A percentile compares a stretch with the other conserved stretches of the same genome.
phyloP scores from a whole-genome alignment of 2,329 filamentous ascomycete genomes.

The Colletotrichum kahawae region DNA sequence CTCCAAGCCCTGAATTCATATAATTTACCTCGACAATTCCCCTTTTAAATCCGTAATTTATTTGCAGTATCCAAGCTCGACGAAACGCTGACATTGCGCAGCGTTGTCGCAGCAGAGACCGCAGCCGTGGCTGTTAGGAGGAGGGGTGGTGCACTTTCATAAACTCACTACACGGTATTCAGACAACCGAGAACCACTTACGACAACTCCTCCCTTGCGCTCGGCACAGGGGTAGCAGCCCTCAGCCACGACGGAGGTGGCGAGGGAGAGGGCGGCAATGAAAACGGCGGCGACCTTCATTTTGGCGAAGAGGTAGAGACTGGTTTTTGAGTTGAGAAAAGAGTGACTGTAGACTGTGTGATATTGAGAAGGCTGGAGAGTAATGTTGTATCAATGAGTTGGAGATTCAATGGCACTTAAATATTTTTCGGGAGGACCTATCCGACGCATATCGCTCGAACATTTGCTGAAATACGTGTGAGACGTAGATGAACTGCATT shows the following conservation, averaged over 20 bases:
- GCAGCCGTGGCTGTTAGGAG: neutral
- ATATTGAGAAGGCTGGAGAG: neutral
- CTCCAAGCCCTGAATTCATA: neutral
- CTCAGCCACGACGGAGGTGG: neutral
- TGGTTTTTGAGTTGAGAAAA: neutral
- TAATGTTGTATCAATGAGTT: neutral
- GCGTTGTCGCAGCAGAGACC: neutral
- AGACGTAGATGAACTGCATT: neutral
- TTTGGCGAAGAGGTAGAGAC: neutral
- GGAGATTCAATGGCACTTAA: neutral
- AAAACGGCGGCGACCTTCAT: neutral
- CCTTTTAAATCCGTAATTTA: neutral
- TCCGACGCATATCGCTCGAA: neutral
- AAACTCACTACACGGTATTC: rapidly evolving
- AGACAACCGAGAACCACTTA: neutral
- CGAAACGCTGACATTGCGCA: neutral
- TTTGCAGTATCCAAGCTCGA: neutral
- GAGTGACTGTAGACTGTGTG: neutral
- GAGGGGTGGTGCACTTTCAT: neutral
- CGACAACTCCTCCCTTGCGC: neutral
- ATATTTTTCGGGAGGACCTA: neutral
- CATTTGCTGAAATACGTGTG: neutral
- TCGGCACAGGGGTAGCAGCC: neutral
- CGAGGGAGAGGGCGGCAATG: neutral
- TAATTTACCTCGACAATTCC: rapidly evolving